Percentiles rank a stretch among this genome's conserved stretches.
phyloP scores from a whole-genome alignment of 2,329 filamentous ascomycete species.

The Alternaria triticimaculans region DNA sequence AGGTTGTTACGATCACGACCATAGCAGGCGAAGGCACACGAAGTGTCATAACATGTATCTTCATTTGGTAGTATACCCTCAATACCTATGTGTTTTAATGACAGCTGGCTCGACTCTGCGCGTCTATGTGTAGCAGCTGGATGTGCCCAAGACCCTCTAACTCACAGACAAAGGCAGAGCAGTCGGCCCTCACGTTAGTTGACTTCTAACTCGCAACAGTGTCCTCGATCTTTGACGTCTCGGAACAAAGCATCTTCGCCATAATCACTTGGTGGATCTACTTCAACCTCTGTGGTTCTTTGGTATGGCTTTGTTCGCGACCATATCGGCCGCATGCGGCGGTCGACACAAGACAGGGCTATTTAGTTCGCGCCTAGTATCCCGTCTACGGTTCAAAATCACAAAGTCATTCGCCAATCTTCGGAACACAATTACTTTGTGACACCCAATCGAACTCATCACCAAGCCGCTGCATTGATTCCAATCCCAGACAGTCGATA shows the following conservation, averaged over 20 bases:
- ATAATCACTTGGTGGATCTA: neutral
- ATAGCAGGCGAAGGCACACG: neutral
- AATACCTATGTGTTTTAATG: conserved; percentile 17
- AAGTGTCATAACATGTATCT: conserved; percentile 10
- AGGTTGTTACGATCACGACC: neutral
- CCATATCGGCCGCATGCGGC: neutral
- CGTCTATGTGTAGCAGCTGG: neutral
- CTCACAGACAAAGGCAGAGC: neutral
- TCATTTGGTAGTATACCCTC: conserved; percentile 19
- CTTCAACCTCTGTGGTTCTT: neutral
- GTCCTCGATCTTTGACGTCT: neutral
- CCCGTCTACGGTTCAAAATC: neutral
- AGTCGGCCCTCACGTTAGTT: neutral
- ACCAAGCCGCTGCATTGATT: neutral
- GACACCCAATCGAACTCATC: neutral
- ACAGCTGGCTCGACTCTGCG: neutral
- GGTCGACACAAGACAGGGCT: neutral
- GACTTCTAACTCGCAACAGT: neutral
- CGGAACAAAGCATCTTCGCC: conserved; percentile 3
- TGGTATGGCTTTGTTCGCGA: conserved; percentile 10
- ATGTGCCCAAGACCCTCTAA: neutral
- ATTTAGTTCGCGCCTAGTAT: conserved; percentile 4
- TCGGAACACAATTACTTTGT: neutral
- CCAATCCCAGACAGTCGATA: neutral
- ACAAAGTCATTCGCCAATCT: neutral